Evolutionary conservation across 2,329 filamentous ascomycete species (phyloP).

Genomic region (Metarhizium robertsii): DNA sequence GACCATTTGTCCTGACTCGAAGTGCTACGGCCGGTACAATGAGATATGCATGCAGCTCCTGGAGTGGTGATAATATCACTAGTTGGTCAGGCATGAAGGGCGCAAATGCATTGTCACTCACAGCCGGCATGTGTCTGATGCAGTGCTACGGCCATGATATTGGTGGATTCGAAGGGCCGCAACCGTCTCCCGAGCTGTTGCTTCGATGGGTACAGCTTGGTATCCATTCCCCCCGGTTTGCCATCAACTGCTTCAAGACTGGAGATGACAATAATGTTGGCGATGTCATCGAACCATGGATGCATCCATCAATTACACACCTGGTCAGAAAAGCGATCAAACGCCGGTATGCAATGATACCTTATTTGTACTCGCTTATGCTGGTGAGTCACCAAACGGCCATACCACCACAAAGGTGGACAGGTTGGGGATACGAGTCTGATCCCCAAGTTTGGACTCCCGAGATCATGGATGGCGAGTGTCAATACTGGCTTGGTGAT

Average conservation of each 20-base stretch:
- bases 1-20: conserved; percentile 61
- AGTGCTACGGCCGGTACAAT: conserved; percentile 64
- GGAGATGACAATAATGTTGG: conserved; percentile 55
- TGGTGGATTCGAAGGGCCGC: conserved; percentile 65
- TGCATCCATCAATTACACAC: conserved; percentile 59
- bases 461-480: conserved; percentile 51
- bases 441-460: conserved; percentile 57
- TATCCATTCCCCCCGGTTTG: conserved; percentile 59
- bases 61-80: conserved; percentile 68
- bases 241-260: conserved; percentile 74
- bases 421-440: conserved; percentile 61
- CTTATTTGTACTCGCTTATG: conserved; percentile 59
- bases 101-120: conserved; percentile 59
- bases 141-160: conserved; percentile 68
- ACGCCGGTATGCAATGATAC: conserved; percentile 61
- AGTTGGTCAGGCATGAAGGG: conserved; percentile 67
- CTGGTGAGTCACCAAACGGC: conserved; percentile 53
- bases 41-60: conserved; percentile 60
- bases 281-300: conserved; percentile 70
- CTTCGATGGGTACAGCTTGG: conserved; percentile 67
- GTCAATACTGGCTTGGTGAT: conserved; percentile 68
- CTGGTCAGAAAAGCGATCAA: conserved; percentile 57
- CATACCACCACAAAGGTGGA: conserved; percentile 59
- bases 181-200: conserved; percentile 60
- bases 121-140: conserved; percentile 57